Percentiles rank a stretch among this genome's conserved stretches.
These are phyloP conservation scores for Ceratonia siliqua DNA, from an alignment of 306 rosid species.

Conservation along the genomic window DNA sequence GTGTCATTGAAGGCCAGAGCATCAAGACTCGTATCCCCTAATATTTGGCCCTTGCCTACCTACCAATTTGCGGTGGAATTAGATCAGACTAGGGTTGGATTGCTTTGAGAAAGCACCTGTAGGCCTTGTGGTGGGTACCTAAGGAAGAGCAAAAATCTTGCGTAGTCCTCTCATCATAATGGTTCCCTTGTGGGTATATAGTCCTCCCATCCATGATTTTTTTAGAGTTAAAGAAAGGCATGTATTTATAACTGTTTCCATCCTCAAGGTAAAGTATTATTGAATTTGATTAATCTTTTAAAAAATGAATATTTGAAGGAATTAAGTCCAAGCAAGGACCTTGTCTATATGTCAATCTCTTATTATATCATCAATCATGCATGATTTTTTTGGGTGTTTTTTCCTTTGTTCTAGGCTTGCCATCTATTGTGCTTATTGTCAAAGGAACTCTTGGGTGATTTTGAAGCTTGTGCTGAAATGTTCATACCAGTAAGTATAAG, in stretches of 20 bases:
- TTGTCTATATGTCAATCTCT: conserved; percentile 12
- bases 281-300: not conserved
- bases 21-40: no score
- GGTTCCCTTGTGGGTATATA: no score
- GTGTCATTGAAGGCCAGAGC: no score
- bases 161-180: no score
- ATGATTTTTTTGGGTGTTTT: conserved; percentile 5
- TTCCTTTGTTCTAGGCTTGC: conserved; percentile 69
- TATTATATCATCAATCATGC: conserved; percentile 5
- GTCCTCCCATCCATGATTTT: no score
- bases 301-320: not conserved
- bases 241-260: not conserved
- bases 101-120: no score
- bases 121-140: no score
- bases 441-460: conserved; percentile 92
- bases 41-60: no score
- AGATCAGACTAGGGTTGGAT: no score
- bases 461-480: conserved; percentile 89
- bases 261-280: not conserved
- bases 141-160: no score
- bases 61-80: no score
- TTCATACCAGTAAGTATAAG: conserved; percentile 86
- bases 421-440: conserved; percentile 91
- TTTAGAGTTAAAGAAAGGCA: no score
- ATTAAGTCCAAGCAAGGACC: not conserved